Conservation (phyloP, 2,329 filamentous ascomycete genomes). For the Pseudogymnoascus sp. region DNA sequence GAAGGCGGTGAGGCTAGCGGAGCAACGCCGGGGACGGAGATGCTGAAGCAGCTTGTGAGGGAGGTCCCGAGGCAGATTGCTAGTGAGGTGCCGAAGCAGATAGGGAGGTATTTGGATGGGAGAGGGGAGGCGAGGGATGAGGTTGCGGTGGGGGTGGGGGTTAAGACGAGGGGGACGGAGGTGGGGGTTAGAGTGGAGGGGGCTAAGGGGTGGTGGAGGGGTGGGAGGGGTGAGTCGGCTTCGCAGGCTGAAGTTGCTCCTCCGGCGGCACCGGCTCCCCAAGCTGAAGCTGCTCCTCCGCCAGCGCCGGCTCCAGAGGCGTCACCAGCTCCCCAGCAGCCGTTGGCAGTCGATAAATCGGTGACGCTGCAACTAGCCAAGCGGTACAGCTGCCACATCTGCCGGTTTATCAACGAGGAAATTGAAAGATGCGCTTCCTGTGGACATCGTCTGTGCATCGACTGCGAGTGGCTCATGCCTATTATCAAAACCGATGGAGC, state of each 20-base stretch:
- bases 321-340: background rate
- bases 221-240: background rate
- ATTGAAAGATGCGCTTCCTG: slow-evolving; percentile 42
- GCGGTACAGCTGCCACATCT: slow-evolving; percentile 42
- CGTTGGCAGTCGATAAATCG: background rate
- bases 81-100: background rate
- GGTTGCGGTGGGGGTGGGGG: background rate
- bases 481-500: slow-evolving; percentile 13
- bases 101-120: background rate
- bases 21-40: background rate
- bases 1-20: background rate
- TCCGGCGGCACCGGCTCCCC: too few species aligned
- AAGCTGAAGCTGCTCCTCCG: background rate
- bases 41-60: background rate
- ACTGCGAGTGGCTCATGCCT: slow-evolving; percentile 32
- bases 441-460: slow-evolving; percentile 45
- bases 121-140: background rate
- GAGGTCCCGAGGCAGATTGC: background rate
- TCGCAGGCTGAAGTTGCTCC: background rate
- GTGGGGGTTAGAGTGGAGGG: background rate
- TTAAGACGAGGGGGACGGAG: background rate
- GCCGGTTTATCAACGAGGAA: slow-evolving; percentile 37
- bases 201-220: background rate
- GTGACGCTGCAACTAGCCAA: background rate
- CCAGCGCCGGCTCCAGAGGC: background rate